Percentiles rank a stretch among this genome's conserved stretches.
These are phyloP conservation scores for Suillus variegatus DNA, from an alignment of 768 basidiomycete genomes.

Conservation along the genomic window DNA sequence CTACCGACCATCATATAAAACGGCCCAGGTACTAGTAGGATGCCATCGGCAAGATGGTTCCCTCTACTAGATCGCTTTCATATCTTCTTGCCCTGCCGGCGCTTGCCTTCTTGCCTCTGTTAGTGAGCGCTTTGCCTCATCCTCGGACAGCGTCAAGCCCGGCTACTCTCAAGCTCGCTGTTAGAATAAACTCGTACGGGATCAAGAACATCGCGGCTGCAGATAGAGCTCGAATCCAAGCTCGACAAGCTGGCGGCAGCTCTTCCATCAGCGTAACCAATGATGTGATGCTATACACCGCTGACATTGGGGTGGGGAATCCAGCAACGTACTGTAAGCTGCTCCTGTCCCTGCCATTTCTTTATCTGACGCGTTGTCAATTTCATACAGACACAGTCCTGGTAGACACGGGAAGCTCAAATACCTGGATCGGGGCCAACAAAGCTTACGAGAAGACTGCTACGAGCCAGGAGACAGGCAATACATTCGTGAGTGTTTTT, in stretches of 20 bases:
- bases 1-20: too few species aligned
- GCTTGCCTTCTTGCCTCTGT: slow-evolving; percentile 5
- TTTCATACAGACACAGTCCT: slow-evolving; percentile 17
- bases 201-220: slow-evolving; percentile 7
- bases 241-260: not conserved
- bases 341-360: not conserved
- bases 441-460: slow-evolving; percentile 6
- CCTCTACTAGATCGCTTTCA: not conserved
- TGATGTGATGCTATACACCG: slow-evolving; percentile 15
- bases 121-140: not conserved
- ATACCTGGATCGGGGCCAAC: slow-evolving; percentile 23
- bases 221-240: slow-evolving; percentile 7
- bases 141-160: not conserved
- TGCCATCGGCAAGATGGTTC: slow-evolving; percentile 6
- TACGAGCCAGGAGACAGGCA: slow-evolving; percentile 9
- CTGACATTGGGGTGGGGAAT: slow-evolving; percentile 14
- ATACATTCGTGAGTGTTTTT: slow-evolving; percentile 2
- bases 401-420: slow-evolving; percentile 22
- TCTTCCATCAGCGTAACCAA: slow-evolving; percentile 17
- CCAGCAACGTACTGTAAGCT: slow-evolving; percentile 14
- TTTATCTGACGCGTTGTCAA: not conserved
- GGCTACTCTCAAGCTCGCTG: slow-evolving; percentile 6
- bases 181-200: slow-evolving; percentile 5
- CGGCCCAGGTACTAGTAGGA: too few species aligned
- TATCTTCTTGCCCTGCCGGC: slow-evolving; percentile 5